Evolutionary conservation across 2,329 filamentous ascomycete species (phyloP), one percentile per base, ranked within the genome.

Genomic region (Emericellopsis cladophorae): DNA sequence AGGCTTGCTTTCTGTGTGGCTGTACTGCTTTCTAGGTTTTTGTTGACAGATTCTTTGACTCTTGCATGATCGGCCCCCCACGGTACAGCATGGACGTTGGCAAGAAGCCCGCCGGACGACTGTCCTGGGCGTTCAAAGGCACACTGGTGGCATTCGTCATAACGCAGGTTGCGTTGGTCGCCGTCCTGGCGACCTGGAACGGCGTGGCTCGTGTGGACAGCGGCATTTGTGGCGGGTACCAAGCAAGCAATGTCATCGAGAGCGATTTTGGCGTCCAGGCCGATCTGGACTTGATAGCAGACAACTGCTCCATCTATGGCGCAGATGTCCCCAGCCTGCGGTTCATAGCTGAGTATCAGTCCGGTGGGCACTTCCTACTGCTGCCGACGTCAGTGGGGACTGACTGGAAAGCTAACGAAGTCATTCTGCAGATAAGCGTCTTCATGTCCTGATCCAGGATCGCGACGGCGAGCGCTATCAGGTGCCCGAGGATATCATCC

Each of bases 371-470:
- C 18, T 5, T 21, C 5, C 5, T 21, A 21, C 18, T 21, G 18
- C 18, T 21, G 18, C n/a, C 31, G 29, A 29, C 6, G 10, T 7
- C 18, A 5, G 18, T 5, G 18, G 18, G 18, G 18, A 21, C 18
- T 21, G 22, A n/a, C n/a, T 22, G 8, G 10, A n/a, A n/a, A n/a
- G n/a, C 15, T 16, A 11, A 9, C 15, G n/a, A 7, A 31, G 16
- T 7, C 32, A 21, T 23, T 7, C 10, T 34, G 23, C 22, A 81
- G 79, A 76, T 35, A 66, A 70, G 18, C 78, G 82, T 14, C 69
- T 88, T 4, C 83, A 86, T 53, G 77, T 88, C 52, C 73, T 82
- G 51, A 84, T 88, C 42, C 76, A 80, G 47, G 84, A 90, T 56
- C 67, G 71, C 5, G 72, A 65, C n/a, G 70, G 81, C 46, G 68